These are phyloP conservation scores for Vachellia collinsii DNA, from an alignment of 306 rosid species.

Conservation along the genomic window DNA sequence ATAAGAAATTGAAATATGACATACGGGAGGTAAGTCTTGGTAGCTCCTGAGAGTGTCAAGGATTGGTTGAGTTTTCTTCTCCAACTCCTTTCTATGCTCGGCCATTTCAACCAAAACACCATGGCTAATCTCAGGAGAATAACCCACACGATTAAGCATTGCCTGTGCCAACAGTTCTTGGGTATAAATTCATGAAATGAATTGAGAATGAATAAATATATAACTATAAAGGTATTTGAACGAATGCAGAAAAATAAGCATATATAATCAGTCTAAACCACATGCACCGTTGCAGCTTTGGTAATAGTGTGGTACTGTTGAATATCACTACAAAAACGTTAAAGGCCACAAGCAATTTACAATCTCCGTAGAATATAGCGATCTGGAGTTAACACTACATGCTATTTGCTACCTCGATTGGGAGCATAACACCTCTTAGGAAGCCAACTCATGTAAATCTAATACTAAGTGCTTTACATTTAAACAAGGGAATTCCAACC, in stretches of 20 bases:
- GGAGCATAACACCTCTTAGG: background rate
- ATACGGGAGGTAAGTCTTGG: constrained; percentile 95
- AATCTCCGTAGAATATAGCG: background rate
- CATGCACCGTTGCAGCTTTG: background rate
- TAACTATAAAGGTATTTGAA: background rate
- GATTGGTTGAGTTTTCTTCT: constrained; percentile 93
- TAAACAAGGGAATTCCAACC: background rate
- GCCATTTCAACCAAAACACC: constrained; percentile 84
- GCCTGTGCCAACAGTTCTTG: constrained; percentile 58
- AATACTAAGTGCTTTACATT: background rate
- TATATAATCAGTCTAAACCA: background rate
- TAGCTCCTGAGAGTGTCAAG: constrained; percentile 87
- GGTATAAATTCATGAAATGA: background rate
- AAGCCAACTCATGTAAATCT: background rate
- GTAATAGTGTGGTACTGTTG: background rate
- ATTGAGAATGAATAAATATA: constrained; percentile 6
- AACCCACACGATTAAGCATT: constrained; percentile 78
- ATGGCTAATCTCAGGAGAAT: constrained; percentile 86
- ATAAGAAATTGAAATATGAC: constrained; percentile 20
- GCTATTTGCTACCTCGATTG: background rate
- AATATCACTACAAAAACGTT: background rate
- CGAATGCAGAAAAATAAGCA: background rate
- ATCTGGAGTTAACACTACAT: background rate
- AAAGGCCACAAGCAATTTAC: background rate
- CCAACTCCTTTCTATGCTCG: constrained; percentile 87